Evolutionary conservation across 306 rosid species (phyloP).

Genomic region (Dalbergia oliveri): DNA sequence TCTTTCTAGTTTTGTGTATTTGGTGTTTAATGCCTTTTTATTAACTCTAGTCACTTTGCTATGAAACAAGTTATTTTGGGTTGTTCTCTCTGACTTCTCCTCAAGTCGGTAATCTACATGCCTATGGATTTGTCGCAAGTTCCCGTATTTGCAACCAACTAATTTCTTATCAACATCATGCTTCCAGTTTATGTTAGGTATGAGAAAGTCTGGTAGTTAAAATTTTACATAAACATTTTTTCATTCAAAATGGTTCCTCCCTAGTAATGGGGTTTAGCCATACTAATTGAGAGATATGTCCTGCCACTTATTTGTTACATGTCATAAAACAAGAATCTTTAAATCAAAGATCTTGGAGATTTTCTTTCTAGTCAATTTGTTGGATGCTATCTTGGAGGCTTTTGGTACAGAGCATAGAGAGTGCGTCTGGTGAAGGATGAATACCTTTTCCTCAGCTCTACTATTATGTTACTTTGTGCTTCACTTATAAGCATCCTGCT

Average conservation of each 20-base stretch:
- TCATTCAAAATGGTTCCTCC: too few species aligned
- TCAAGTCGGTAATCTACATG: not conserved
- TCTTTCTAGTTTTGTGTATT: too few species aligned
- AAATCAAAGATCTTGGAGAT: not conserved
- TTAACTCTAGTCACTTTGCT: too few species aligned
- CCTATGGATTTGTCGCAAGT: too few species aligned
- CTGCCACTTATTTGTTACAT: not conserved
- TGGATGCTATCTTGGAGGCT: not conserved
- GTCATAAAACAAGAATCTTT: not conserved
- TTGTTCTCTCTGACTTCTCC: too few species aligned
- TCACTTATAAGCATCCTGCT: conserved; percentile 1
- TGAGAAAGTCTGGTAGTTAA: not conserved
- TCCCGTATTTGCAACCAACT: not conserved
- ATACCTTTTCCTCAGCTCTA: not conserved
- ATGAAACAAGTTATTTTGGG: too few species aligned
- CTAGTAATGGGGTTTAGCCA: not conserved
- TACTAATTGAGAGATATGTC: not conserved
- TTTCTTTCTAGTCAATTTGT: conserved; percentile 3
- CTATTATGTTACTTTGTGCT: conserved; percentile 4
- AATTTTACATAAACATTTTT: not conserved
- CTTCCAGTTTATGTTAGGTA: not conserved
- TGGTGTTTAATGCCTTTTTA: too few species aligned
- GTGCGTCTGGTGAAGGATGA: not conserved
- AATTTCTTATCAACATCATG: not conserved
- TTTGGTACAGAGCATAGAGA: not conserved